Conservation (phyloP, 441 rosid species). For the Isatis lusitanica region DNA sequence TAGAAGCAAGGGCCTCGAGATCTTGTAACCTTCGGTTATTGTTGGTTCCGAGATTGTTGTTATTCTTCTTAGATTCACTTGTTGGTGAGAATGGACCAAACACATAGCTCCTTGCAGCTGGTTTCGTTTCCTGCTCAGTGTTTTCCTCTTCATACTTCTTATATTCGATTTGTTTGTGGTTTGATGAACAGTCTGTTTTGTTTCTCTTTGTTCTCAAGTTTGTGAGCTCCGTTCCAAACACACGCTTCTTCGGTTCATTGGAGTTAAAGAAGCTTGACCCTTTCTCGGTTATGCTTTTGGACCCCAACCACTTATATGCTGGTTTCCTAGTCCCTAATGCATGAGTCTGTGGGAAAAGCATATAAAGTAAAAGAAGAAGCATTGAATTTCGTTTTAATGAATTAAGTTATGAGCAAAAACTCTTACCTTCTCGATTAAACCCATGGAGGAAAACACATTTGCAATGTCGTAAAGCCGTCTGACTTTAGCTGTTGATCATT, state of each 20-base stretch:
- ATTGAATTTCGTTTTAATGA: background rate
- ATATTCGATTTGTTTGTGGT: slow-evolving; percentile 10
- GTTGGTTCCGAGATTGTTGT: slow-evolving; percentile 15
- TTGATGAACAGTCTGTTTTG: slow-evolving; percentile 43
- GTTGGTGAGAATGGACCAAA: slow-evolving; percentile 36
- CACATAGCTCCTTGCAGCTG: slow-evolving; percentile 20
- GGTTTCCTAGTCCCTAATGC: slow-evolving; percentile 67
- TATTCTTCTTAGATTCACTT: slow-evolving; percentile 17
- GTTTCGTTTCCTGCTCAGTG: slow-evolving; percentile 14
- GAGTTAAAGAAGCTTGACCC: slow-evolving; percentile 28
- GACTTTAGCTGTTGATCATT: slow-evolving; percentile 67
- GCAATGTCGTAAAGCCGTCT: slow-evolving; percentile 94
- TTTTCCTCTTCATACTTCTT: slow-evolving; percentile 29
- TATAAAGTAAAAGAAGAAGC: background rate
- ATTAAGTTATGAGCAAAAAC: background rate
- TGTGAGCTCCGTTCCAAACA: slow-evolving; percentile 80
- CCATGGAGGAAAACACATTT: slow-evolving; percentile 81
- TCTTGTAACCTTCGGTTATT: slow-evolving; percentile 21
- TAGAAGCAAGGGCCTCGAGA: slow-evolving; percentile 30
- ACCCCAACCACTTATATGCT: slow-evolving; percentile 86
- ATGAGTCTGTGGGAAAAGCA: slow-evolving; percentile 56
- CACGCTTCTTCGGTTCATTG: slow-evolving; percentile 56
- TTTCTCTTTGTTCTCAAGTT: slow-evolving; percentile 55
- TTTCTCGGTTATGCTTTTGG: slow-evolving; percentile 37
- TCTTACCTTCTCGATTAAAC: slow-evolving; percentile 84